Evolutionary conservation across 2,329 filamentous ascomycete species (phyloP).

Genomic region (Tolypocladium paradoxum): DNA sequence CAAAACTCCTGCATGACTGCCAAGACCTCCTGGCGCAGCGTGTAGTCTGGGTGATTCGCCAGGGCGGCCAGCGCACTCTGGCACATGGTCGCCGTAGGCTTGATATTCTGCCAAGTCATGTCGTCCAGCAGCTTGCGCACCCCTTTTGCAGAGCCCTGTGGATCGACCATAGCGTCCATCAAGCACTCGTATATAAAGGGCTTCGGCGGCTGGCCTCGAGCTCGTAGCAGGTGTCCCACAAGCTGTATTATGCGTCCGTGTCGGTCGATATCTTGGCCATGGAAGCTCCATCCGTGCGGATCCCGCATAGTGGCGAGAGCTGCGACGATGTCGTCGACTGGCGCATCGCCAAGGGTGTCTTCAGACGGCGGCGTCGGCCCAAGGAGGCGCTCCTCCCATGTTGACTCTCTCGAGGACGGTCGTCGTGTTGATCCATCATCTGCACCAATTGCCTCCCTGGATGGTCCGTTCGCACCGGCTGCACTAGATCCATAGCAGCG

Average conservation of each 20-base stretch:
- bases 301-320: constrained; percentile 18
- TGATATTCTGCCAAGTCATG: constrained; percentile 52
- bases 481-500: constrained; percentile 10
- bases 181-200: constrained; percentile 60
- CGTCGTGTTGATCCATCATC: not conserved
- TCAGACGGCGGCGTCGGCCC: constrained; percentile 8
- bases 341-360: constrained; percentile 6
- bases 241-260: constrained; percentile 25
- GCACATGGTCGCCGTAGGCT: constrained; percentile 55
- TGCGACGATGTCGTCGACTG: constrained; percentile 14
- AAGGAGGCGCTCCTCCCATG: constrained; percentile 9
- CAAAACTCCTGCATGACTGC: constrained; percentile 65
- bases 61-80: constrained; percentile 63
- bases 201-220: constrained; percentile 44
- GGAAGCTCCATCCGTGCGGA: constrained; percentile 7
- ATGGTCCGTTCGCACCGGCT: not conserved
- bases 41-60: constrained; percentile 75
- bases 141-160: constrained; percentile 54
- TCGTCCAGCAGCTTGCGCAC: constrained; percentile 58
- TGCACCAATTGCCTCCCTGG: not conserved
- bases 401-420: not conserved
- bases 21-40: constrained; percentile 61
- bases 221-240: constrained; percentile 47
- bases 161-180: constrained; percentile 59
- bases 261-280: constrained; percentile 10